These are phyloP conservation scores for Eucalyptus coolabah DNA, from an alignment of 345 rosid genomes.

Conservation along the genomic window DNA sequence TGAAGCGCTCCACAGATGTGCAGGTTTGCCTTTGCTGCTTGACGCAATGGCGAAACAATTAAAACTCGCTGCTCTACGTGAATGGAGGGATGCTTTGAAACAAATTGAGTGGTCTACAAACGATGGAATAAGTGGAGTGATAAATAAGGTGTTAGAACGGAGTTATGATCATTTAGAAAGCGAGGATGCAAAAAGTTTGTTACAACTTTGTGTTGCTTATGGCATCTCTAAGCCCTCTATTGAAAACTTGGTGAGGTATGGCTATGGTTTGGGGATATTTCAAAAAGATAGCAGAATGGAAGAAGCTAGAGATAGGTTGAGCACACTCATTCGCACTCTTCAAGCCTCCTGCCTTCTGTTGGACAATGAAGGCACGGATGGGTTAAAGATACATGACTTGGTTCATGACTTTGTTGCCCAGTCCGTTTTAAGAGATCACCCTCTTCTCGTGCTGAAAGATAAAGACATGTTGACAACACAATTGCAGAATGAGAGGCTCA, in stretches of 20 bases:
- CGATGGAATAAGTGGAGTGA: fast-evolving
- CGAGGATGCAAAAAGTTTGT: fast-evolving
- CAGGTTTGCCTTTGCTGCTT: too few relatives aligned
- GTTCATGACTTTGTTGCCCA: neutral
- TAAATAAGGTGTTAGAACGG: fast-evolving
- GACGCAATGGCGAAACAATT: too few relatives aligned
- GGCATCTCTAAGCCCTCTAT: fast-evolving
- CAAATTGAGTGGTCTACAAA: fast-evolving
- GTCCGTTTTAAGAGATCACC: neutral
- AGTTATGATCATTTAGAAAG: neutral
- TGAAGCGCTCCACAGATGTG: too few relatives aligned
- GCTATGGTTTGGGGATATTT: neutral
- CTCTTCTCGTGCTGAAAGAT: neutral
- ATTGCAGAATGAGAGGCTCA: fast-evolving
- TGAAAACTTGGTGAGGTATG: neutral
- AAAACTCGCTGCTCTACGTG: too few relatives aligned
- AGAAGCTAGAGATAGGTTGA: neutral
- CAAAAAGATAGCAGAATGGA: neutral
- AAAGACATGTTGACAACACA: fast-evolving
- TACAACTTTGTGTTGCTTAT: neutral
- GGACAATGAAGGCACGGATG: fast-evolving
- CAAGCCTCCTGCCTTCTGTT: neutral
- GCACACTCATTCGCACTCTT: too few relatives aligned
- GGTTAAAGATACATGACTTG: neutral
- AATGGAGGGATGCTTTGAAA: neutral